A percentile compares a stretch with the other conserved stretches of the same genome.
Evolutionary conservation across 2,329 filamentous ascomycete genomes (phyloP).

Genomic region (Fusarium haematococcum): DNA sequence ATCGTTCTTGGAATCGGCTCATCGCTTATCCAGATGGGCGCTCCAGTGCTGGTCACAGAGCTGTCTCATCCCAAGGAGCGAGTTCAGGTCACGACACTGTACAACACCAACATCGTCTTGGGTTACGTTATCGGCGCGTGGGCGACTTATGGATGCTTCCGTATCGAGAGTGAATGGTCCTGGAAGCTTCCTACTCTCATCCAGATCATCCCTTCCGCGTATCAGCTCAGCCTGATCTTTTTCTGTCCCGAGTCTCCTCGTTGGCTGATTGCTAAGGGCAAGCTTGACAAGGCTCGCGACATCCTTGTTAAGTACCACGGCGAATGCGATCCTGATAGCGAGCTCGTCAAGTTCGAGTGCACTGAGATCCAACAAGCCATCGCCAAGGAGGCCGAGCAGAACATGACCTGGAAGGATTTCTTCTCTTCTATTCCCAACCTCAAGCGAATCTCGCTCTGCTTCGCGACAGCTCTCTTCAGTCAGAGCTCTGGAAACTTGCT

Average conservation of each 20-base stretch:
- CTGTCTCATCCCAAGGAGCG: constrained; percentile 54
- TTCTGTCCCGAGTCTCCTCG: constrained; percentile 71
- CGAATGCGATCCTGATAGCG: constrained; percentile 57
- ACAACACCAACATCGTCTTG: constrained; percentile 37
- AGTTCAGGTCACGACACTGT: constrained; percentile 37
- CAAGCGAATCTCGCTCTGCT: constrained; percentile 55
- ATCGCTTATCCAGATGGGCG: constrained; percentile 55
- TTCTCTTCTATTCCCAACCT: constrained; percentile 53
- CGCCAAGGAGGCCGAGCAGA: constrained; percentile 56
- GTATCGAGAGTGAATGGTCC: constrained; percentile 31
- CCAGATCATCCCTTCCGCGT: constrained; percentile 59
- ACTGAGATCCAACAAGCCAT: constrained; percentile 63
- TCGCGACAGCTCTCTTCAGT: constrained; percentile 54
- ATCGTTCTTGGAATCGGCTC: constrained; percentile 52
- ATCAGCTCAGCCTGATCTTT: constrained; percentile 58
- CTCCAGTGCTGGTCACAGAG: constrained; percentile 57
- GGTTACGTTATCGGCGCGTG: constrained; percentile 39
- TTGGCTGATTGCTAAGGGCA: constrained; percentile 66
- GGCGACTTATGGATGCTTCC: constrained; percentile 41
- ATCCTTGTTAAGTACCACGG: constrained; percentile 66
- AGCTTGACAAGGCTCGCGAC: constrained; percentile 60
- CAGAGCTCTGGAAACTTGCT: constrained; percentile 57
- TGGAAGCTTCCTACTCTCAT: constrained; percentile 58
- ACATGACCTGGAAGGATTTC: constrained; percentile 57
- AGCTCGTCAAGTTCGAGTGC: constrained; percentile 60